phyloP scores from a whole-genome alignment of 768 basidiomycete species.

The Termitomyces sp. region DNA sequence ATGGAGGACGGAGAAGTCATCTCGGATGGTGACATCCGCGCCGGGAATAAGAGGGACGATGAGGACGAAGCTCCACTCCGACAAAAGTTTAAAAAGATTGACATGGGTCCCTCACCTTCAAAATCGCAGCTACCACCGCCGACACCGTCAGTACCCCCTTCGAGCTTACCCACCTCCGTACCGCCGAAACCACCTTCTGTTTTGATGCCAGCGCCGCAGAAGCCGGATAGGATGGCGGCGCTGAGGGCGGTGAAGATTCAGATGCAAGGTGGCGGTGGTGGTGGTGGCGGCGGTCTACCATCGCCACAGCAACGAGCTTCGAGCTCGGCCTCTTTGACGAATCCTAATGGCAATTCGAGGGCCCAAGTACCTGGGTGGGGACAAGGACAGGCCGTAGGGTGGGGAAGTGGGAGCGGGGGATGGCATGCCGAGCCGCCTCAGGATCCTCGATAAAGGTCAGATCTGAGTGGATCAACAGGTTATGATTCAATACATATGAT shows the following conservation, averaged over 20 bases:
- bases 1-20: not conserved
- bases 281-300: not conserved
- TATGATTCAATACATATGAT: not conserved
- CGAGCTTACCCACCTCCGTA: not conserved
- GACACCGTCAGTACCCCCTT: not conserved
- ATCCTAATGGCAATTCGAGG: not conserved
- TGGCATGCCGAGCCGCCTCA: not conserved
- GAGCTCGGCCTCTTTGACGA: not conserved
- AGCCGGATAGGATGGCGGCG: conserved; percentile 7
- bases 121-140: not conserved
- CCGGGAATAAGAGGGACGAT: not conserved
- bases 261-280: not conserved
- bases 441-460: not conserved
- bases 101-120: not conserved
- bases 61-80: not conserved
- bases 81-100: not conserved
- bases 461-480: not conserved
- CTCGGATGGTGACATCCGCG: not conserved
- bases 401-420: not conserved
- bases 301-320: no score
- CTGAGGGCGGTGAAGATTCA: conserved; percentile 6
- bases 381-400: not conserved
- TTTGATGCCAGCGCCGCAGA: not conserved
- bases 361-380: not conserved
- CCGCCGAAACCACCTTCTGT: not conserved